Base-by-base conservation (phyloP, 768 basidiomycete genomes). In the Roridomyces roridus region DNA sequence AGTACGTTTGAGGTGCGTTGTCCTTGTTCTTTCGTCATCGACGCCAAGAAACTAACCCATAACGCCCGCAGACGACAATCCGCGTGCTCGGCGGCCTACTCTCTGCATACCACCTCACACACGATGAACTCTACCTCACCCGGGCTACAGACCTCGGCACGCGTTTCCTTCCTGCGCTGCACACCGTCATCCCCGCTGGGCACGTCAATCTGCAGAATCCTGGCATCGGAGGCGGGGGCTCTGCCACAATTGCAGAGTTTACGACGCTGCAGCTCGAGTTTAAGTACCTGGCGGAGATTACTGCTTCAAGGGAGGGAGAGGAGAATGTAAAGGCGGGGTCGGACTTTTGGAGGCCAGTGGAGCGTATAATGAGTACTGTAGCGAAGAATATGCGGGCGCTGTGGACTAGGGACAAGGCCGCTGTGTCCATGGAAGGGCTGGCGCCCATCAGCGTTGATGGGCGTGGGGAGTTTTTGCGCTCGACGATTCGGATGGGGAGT, bases 191-290 rank as follows among this genome's bases (percentile, higher is more conserved):
- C 26, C 96, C 96, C 0, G 73, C 85, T 11, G 83, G 93, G 3
- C 76, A 82, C 56, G 73, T 97, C 66, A 95, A 98, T 66, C 80
- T 96, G 83, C 92, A 87, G 2, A 76, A 87, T 7, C 76, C 82
- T 0, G 85, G 90, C 55, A 52, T 28, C 1, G 86, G 87, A 51
- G 84, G 85, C 51, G 72, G 76, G 6, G 83, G 81, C 1, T 68
- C 88, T 10, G 82, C 88, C 37, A 88, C 86, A 63, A 86, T 92
- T 6, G 90, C 95, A 0, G 96, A 98, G 68, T 88, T 85, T 14
- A 83, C 87, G 14, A 96, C 92, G 3, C 75, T 96, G 24, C 94
- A 96, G 71, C 82, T 98, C 17, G 95, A 97, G 71, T 87, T 98
- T 67, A 84, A 88, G 62, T 96, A 97, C 68, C 78, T 98, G n/a